A percentile compares a stretch with the other conserved stretches of the same genome.
These are phyloP conservation scores for Calcarisporium arbuscula DNA, from an alignment of 2,329 filamentous ascomycete species.

Conservation along the genomic window DNA sequence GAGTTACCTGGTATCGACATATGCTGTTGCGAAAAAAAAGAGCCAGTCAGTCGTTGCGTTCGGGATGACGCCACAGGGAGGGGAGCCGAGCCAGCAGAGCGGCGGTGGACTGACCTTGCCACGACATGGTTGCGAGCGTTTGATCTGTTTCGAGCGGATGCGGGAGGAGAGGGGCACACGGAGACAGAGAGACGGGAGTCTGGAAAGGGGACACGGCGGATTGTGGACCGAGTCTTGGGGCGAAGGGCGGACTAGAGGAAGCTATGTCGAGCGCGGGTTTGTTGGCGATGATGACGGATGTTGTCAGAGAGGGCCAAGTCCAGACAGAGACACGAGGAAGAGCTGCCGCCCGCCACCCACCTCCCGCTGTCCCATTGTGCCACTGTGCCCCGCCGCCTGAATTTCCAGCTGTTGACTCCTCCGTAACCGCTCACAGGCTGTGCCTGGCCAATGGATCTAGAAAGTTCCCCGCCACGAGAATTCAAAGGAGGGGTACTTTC, in stretches of 20 bases:
- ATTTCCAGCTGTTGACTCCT: no score
- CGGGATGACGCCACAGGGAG: slow-evolving; percentile 6
- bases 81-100: slow-evolving; percentile 8
- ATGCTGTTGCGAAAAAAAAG: slow-evolving; percentile 30
- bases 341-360: no score
- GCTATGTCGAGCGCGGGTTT: no score
- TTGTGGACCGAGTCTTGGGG: no score
- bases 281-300: no score
- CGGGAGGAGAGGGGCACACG: slow-evolving; percentile 4
- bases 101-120: slow-evolving; percentile 55
- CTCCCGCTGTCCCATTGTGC: no score
- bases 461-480: slow-evolving; percentile 10
- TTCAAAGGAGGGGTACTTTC: slow-evolving; percentile 12
- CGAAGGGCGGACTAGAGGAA: no score
- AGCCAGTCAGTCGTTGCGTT: slow-evolving; percentile 14
- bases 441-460: slow-evolving; percentile 2
- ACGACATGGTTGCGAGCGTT: slow-evolving; percentile 52
- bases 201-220: no score
- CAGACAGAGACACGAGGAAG: no score
- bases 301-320: no score
- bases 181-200: slow-evolving; percentile 5
- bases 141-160: neutral
- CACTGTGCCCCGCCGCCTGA: no score
- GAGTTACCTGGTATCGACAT: slow-evolving; percentile 44
- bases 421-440: no score